These are phyloP conservation scores for Telfairia occidentalis DNA, from an alignment of 331 rosid species.

Conservation along the genomic window DNA sequence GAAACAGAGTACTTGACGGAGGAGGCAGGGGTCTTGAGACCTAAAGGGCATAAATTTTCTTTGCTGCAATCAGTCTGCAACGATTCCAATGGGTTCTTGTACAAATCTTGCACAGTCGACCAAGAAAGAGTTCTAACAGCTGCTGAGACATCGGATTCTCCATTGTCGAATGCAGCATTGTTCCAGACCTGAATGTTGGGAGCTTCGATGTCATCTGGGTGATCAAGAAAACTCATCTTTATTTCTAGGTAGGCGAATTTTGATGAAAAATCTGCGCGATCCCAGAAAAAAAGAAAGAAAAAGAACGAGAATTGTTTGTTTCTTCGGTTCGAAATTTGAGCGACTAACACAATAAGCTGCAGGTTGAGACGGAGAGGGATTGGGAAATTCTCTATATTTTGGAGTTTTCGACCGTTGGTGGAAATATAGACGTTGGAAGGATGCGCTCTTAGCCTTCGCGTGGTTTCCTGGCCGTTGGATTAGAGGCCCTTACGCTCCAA, in stretches of 20 bases:
- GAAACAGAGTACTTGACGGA: conserved; percentile 24
- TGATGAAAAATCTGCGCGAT: not conserved
- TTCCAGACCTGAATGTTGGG: conserved; percentile 68
- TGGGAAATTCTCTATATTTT: not conserved
- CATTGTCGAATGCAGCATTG: conserved; percentile 74
- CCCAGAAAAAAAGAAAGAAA: not conserved
- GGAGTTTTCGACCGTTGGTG: conserved; percentile 71
- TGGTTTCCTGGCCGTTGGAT: conserved; percentile 7
- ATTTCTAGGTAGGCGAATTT: not conserved
- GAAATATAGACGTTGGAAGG: conserved; percentile 24
- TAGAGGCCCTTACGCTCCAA: not conserved
- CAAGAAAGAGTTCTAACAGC: conserved; percentile 30
- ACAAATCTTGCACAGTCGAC: conserved; percentile 24
- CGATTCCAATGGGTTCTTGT: conserved; percentile 22
- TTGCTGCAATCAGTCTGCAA: conserved; percentile 43
- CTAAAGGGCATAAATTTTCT: conserved; percentile 46
- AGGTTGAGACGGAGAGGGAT: conserved; percentile 4
- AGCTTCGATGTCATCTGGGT: conserved; percentile 31
- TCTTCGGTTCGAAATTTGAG: not conserved
- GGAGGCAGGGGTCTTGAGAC: conserved; percentile 21
- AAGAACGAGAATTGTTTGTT: not conserved
- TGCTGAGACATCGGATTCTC: conserved; percentile 17
- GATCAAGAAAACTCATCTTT: conserved; percentile 41
- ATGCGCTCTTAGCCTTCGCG: not conserved
- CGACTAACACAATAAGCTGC: not conserved